These are phyloP conservation scores for Chalciporus sp. DNA, from an alignment of 1,284 basidiomycete species.

Conservation along the genomic window DNA sequence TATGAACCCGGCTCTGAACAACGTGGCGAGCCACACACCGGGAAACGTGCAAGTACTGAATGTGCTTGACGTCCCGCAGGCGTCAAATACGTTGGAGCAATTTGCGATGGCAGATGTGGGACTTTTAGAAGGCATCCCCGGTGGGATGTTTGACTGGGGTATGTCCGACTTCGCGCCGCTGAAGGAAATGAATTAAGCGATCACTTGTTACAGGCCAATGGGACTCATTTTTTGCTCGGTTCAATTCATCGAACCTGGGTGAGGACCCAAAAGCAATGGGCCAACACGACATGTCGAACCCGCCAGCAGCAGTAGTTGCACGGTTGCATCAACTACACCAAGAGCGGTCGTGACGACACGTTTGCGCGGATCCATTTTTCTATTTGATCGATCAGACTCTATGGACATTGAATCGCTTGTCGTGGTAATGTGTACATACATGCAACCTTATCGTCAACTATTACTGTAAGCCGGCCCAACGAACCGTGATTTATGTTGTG, in stretches of 20 bases:
- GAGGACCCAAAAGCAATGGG: conserved; percentile 4
- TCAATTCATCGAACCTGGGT: conserved; percentile 25
- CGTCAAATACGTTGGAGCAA: conserved; percentile 57
- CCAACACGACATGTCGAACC: neutral
- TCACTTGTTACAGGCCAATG: conserved; percentile 59
- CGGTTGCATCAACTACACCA: neutral
- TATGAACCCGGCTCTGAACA: conserved; percentile 67
- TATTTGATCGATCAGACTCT: neutral
- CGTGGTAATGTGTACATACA: conserved; percentile 15
- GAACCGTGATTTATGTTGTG: too few species aligned
- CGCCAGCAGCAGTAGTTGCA: neutral
- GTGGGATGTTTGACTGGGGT: conserved; percentile 90
- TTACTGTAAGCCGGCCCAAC: too few species aligned
- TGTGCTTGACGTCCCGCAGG: conserved; percentile 60
- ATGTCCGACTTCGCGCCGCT: conserved; percentile 32
- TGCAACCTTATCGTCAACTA: conserved; percentile 8
- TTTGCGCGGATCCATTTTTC: neutral
- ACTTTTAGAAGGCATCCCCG: conserved; percentile 79
- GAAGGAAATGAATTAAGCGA: conserved; percentile 1
- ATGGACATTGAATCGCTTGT: neutral
- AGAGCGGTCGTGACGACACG: conserved; percentile 1
- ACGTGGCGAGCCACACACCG: conserved; percentile 38
- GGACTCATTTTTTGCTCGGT: conserved; percentile 70
- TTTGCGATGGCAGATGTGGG: conserved; percentile 69
- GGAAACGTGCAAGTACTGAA: conserved; percentile 76